Evolutionary conservation across 2,329 filamentous ascomycete species (phyloP).

Genomic region (Lachnellula willkommii): DNA sequence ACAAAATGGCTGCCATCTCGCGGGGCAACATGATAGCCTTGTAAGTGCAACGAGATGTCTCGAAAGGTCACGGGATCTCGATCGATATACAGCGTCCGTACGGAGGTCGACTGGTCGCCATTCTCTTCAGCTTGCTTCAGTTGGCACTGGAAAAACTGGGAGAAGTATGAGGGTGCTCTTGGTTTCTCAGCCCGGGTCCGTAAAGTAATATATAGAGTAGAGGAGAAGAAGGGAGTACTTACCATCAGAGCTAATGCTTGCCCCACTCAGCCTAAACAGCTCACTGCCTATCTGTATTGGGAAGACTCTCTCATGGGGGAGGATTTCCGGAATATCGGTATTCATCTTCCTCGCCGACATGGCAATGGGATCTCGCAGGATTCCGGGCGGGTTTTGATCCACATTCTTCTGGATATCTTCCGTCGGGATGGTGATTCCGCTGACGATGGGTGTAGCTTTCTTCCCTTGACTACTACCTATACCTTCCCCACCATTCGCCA

Average conservation of each 20-base stretch:
- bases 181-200: conserved; percentile 40
- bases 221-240: conserved; percentile 31
- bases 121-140: conserved; percentile 58
- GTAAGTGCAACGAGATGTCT: conserved; percentile 84
- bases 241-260: conserved; percentile 69
- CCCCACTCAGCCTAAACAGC: conserved; percentile 63
- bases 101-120: conserved; percentile 27
- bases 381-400: conserved; percentile 17
- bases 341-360: conserved; percentile 18
- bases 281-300: conserved; percentile 65
- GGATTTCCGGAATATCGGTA: conserved; percentile 32
- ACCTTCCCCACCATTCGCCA: background rate
- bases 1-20: conserved; percentile 83
- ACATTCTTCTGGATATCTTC: conserved; percentile 2
- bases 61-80: conserved; percentile 83
- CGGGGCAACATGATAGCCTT: conserved; percentile 83
- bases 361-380: conserved; percentile 12
- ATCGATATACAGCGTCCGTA: conserved; percentile 90
- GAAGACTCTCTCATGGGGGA: conserved; percentile 47
- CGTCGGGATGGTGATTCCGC: conserved; percentile 2
- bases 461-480: background rate
- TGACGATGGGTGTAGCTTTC: background rate
- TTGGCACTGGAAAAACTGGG: conserved; percentile 85
- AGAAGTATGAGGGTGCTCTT: conserved; percentile 92
- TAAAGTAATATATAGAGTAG: background rate